Evolutionary conservation across 1,284 basidiomycete species (phyloP).

Genomic region (Papiliotrema fonsecae): DNA sequence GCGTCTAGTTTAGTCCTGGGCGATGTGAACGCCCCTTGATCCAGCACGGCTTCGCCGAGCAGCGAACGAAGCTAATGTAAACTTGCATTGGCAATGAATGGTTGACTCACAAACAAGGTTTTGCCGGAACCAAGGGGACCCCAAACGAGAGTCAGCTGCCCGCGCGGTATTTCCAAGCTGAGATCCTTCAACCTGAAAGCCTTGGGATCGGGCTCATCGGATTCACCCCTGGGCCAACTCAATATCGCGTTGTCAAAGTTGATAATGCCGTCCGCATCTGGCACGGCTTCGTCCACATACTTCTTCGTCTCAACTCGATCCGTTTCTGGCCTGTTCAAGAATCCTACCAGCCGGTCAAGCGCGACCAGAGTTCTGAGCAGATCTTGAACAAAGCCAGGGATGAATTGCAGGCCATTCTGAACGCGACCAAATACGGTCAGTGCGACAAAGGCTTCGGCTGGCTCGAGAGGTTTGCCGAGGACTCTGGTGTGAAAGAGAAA

Average conservation of each 20-base stretch:
- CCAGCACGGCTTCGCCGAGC: conserved; percentile 37
- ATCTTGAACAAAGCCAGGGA: conserved; percentile 30
- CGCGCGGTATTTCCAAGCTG: conserved; percentile 28
- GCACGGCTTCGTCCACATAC: not conserved
- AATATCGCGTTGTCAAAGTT: conserved; percentile 28
- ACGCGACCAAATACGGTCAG: conserved; percentile 36
- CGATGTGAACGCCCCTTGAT: conserved; percentile 21
- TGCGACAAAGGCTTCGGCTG: conserved; percentile 44
- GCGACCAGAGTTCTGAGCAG: conserved; percentile 36
- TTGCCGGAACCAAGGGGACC: conserved; percentile 47
- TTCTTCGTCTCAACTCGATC: conserved; percentile 11
- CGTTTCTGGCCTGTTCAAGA: conserved; percentile 38
- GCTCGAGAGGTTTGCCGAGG: conserved; percentile 27
- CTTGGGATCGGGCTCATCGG: not conserved
- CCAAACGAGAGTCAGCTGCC: conserved; percentile 39
- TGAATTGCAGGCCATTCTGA: conserved; percentile 24
- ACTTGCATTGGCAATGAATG: not conserved
- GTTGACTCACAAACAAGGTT: conserved; percentile 33
- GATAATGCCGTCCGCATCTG: conserved; percentile 8
- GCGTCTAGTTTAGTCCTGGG: conserved; percentile 28
- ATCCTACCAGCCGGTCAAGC: conserved; percentile 31
- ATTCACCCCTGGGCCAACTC: conserved; percentile 31
- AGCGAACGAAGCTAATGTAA: conserved; percentile 36
- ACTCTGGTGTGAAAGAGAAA: conserved; percentile 44
- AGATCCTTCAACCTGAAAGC: conserved; percentile 30